Evolutionary conservation across 305 asterid genomes (phyloP).

Genomic region (Plantago lanceolata): DNA sequence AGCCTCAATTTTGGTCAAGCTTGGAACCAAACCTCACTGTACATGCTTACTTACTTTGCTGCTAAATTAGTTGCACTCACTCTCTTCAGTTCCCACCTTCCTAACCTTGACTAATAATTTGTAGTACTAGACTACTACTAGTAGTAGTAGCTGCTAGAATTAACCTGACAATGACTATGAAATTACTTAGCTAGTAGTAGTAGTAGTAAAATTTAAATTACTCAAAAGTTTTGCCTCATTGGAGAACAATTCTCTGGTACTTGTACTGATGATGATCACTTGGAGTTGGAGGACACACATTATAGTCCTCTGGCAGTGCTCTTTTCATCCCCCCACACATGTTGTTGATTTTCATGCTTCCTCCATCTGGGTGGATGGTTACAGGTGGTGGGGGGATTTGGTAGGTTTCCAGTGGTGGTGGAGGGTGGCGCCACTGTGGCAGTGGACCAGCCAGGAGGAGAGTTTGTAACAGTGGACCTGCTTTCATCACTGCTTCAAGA

Average conservation of each 20-base stretch:
- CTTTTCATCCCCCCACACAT: conserved; percentile 60
- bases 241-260: conserved; percentile 52
- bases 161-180: conserved; percentile 1
- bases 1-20: conserved; percentile 13
- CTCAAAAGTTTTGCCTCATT: conserved; percentile 21
- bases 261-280: conserved; percentile 30
- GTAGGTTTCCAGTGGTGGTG: conserved; percentile 59
- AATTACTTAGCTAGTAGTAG: too few species aligned
- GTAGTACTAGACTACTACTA: too few species aligned
- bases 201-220: neutral
- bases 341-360: conserved; percentile 21
- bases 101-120: conserved; percentile 26
- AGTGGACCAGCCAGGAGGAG: conserved; percentile 79
- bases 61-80: conserved; percentile 20
- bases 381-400: conserved; percentile 79
- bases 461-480: conserved; percentile 78
- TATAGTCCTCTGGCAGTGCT: conserved; percentile 31
- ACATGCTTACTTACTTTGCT: conserved; percentile 28
- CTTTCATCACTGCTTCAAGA: conserved; percentile 69
- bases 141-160: neutral
- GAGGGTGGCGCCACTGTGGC: conserved; percentile 94
- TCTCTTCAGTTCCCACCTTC: conserved; percentile 14
- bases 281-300: conserved; percentile 29
- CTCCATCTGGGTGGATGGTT: conserved; percentile 23
- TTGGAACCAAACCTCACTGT: conserved; percentile 28